Conservation (phyloP, 2,329 filamentous ascomycete genomes). For the Aspergillus sp. region DNA sequence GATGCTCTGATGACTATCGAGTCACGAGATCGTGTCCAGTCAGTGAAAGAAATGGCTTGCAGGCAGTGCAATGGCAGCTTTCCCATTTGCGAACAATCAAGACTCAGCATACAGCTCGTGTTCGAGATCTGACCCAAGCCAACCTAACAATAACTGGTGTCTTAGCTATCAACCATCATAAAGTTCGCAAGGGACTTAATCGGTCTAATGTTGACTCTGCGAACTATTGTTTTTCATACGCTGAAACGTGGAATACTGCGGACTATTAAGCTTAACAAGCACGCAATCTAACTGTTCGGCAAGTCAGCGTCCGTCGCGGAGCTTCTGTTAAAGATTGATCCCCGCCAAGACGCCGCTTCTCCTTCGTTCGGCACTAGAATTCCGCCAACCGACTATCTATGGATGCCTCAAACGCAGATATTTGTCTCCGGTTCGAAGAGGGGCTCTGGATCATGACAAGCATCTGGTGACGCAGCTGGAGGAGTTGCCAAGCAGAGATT, state of each 20-base stretch:
- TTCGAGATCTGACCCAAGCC: neutral
- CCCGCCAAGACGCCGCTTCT: conserved; percentile 5
- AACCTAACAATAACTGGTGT: neutral
- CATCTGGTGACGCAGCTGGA: neutral
- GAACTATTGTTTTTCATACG: too few relatives aligned
- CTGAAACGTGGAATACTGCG: too few relatives aligned
- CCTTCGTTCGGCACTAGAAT: neutral
- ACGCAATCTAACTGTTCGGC: neutral
- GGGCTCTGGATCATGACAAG: neutral
- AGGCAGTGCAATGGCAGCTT: neutral
- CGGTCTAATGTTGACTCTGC: too few relatives aligned
- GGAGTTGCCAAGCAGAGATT: neutral
- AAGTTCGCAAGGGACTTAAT: neutral
- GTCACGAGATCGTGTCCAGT: neutral
- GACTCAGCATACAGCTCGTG: neutral
- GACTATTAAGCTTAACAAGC: neutral
- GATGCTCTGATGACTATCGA: neutral
- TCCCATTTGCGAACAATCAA: neutral
- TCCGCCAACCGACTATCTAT: neutral
- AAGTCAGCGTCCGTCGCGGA: neutral
- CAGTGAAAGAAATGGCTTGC: neutral
- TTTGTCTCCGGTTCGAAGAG: neutral
- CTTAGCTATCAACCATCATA: neutral
- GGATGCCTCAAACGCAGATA: neutral
- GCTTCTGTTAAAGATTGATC: conserved; percentile 8